These are phyloP conservation scores for Corchorus olitorius DNA, from an alignment of 345 rosid species.

Conservation along the genomic window DNA sequence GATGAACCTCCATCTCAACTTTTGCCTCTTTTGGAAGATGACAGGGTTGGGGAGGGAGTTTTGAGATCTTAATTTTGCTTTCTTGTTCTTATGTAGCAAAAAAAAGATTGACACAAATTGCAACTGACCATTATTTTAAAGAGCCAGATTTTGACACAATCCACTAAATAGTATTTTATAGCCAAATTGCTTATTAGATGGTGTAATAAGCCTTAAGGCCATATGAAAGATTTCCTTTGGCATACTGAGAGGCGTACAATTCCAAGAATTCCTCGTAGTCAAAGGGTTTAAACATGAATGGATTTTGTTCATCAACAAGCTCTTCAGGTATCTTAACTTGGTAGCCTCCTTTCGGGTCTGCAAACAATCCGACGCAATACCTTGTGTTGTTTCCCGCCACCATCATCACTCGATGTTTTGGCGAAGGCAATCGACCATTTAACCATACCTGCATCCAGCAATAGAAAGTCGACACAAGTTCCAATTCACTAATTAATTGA, in stretches of 20 bases:
- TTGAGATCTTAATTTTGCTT: too few relatives aligned
- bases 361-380: conserved; percentile 3
- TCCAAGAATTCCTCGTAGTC: conserved; percentile 2
- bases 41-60: too few relatives aligned
- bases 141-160: too few relatives aligned
- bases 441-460: conserved; percentile 13
- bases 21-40: too few relatives aligned
- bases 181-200: too few relatives aligned
- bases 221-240: too few relatives aligned
- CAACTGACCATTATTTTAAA: too few relatives aligned
- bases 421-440: conserved; percentile 10
- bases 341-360: background rate
- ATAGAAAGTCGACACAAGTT: background rate
- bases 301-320: conserved; percentile 22
- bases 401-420: conserved; percentile 21
- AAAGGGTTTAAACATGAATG: conserved; percentile 20
- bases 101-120: too few relatives aligned
- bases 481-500: background rate
- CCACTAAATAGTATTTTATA: too few relatives aligned
- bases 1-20: too few relatives aligned
- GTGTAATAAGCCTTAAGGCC: too few relatives aligned
- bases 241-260: conserved; percentile 45
- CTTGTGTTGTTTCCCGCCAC: background rate
- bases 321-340: conserved; percentile 21
- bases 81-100: too few relatives aligned